Percentiles rank a stretch among this genome's conserved stretches.
Evolutionary conservation across 257 asterid species (phyloP).

Genomic region (Linaria vulgaris): DNA sequence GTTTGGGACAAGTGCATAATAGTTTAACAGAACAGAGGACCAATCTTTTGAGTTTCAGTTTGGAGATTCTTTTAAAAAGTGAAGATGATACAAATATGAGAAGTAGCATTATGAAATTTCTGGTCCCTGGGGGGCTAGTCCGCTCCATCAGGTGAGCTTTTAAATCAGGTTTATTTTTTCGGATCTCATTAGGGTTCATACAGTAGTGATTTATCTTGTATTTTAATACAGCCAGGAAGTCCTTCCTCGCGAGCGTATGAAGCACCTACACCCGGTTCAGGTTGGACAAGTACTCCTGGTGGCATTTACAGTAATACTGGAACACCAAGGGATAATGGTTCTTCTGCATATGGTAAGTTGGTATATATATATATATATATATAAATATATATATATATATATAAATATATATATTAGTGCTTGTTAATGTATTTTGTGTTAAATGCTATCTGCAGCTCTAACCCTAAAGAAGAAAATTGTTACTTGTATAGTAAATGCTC

Average conservation of each 20-base stretch:
- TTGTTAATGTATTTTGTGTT: background rate
- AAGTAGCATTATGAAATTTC: slow-evolving; percentile 69
- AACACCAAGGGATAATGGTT: slow-evolving; percentile 79
- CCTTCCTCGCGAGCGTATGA: slow-evolving; percentile 84
- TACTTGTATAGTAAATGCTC: slow-evolving; percentile 86
- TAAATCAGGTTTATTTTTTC: slow-evolving; percentile 29
- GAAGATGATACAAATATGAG: slow-evolving; percentile 62
- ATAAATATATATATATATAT: too few relatives aligned
- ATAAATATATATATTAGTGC: too few relatives aligned
- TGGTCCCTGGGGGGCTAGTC: slow-evolving; percentile 93
- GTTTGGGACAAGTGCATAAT: slow-evolving; percentile 49
- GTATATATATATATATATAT: background rate
- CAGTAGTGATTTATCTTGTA: slow-evolving; percentile 1
- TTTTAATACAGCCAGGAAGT: slow-evolving; percentile 77
- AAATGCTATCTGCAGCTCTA: background rate
- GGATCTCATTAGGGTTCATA: too few relatives aligned
- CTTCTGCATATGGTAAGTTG: slow-evolving; percentile 72
- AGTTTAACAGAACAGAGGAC: slow-evolving; percentile 37
- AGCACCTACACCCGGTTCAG: slow-evolving; percentile 98
- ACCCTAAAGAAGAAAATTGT: background rate
- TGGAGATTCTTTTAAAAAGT: slow-evolving; percentile 58
- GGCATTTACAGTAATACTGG: slow-evolving; percentile 69
- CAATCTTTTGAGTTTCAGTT: slow-evolving; percentile 33
- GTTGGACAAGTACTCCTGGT: slow-evolving; percentile 65
- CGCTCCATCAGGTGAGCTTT: slow-evolving; percentile 80